phyloP scores from a whole-genome alignment of 345 rosid species.

The Mangifera indica region DNA sequence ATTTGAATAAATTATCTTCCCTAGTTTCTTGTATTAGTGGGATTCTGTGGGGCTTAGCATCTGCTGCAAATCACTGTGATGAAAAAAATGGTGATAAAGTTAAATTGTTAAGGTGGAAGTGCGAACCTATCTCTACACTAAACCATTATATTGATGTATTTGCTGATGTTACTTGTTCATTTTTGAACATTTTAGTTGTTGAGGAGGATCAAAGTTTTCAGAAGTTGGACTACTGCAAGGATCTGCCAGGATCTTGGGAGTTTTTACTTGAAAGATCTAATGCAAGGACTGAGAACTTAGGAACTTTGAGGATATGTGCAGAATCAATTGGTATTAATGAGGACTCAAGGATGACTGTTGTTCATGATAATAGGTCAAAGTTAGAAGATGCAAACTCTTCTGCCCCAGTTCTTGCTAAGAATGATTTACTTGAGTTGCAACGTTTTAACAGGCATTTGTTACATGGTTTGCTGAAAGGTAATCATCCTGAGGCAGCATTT shows the following conservation, averaged over 20 bases:
- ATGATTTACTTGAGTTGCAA: constrained; percentile 30
- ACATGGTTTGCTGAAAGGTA: constrained; percentile 53
- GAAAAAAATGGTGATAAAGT: constrained; percentile 37
- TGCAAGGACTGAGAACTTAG: constrained; percentile 12
- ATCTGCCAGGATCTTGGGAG: constrained; percentile 18
- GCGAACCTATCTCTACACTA: constrained; percentile 40
- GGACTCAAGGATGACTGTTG: constrained; percentile 23
- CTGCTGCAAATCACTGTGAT: constrained; percentile 41
- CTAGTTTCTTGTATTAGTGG: constrained; percentile 67
- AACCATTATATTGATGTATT: constrained; percentile 35
- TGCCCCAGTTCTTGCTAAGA: constrained; percentile 32
- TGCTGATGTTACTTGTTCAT: constrained; percentile 41
- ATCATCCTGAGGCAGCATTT: constrained; percentile 51
- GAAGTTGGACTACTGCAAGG: constrained; percentile 13
- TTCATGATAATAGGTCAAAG: not conserved
- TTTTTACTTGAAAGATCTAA: constrained; percentile 9
- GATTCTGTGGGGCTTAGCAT: constrained; percentile 82
- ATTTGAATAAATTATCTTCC: constrained; percentile 48
- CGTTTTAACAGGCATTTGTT: constrained; percentile 40
- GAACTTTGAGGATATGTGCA: constrained; percentile 11
- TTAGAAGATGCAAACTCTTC: constrained; percentile 30
- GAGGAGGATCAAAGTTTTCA: constrained; percentile 33
- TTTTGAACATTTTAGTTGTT: constrained; percentile 38
- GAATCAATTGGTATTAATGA: constrained; percentile 21
- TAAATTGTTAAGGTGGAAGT: constrained; percentile 37